Evolutionary conservation across 768 basidiomycete genomes (phyloP), one percentile per base, ranked within the genome.

Genomic region (Suillus hirtellus): DNA sequence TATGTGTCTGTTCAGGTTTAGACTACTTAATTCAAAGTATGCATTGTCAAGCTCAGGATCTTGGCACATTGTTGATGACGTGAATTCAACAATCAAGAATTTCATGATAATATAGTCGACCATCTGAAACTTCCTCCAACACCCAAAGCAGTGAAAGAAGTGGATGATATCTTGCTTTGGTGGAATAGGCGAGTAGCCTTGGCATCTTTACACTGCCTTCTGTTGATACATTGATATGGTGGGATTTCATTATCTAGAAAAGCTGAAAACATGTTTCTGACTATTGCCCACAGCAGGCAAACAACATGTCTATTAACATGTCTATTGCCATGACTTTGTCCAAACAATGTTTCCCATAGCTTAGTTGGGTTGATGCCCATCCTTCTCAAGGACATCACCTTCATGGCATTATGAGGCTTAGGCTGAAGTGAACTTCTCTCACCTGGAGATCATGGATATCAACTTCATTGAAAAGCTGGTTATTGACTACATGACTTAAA

Each of bases 401-500:
- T 27, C 27, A 27, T 3, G 27, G 27, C 27, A 27, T 27, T 27
- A 27, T 27, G 27, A 27, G 27, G 27, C 27, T 27, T 27, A 27
- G 27, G 27, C 27, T 27, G 27, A 27, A 27, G 27, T 3, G 27
- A 27, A 27, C 77, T 81, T 99, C 96, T 96, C 0, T 27, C 27
- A 27, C 27, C 27, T 27, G 27, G 27, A 27, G 27, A 27, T 27
- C 27, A 3, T 3, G 27, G 27, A 27, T 27, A 27, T 27, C 27
- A 3, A 27, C 27, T 27, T 27, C 27, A 27, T 27, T 27, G 27
- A 27, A 99, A 96, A 77, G 88, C 96, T 96, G 96, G 95, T 19
- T 94, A 97, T 27, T 31, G 31, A 31, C 31, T 31, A 31, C 31
- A 5, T 31, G 31, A 31, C 31, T 31, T 31, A 31, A 31, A 31